Evolutionary conservation across 192 early-diverging fungal genomes (phyloP).

Genomic region (Spizellomyces sp.): DNA sequence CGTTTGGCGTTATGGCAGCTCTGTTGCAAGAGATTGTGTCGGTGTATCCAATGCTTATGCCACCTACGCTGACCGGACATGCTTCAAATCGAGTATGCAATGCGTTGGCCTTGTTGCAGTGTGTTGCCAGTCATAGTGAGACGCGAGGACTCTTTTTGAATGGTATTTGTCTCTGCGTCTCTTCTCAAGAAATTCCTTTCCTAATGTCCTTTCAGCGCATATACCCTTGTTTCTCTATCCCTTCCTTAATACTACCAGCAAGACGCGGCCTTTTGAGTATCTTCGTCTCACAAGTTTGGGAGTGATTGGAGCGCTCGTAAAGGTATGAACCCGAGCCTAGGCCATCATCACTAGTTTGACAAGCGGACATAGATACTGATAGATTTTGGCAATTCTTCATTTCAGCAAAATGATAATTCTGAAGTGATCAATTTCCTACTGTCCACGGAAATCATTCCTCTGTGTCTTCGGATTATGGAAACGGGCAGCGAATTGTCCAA

Average conservation of each 20-base stretch:
- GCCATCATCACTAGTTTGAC: background rate
- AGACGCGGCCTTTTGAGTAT: constrained; percentile 95
- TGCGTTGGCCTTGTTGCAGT: constrained; percentile 92
- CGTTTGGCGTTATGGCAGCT: constrained; percentile 93
- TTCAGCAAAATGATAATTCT: constrained; percentile 82
- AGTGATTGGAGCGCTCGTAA: constrained; percentile 96
- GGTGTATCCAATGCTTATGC: constrained; percentile 90
- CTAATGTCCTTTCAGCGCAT: constrained; percentile 65
- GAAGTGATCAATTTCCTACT: constrained; percentile 95
- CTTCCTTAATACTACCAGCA: constrained; percentile 94
- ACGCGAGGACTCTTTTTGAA: constrained; percentile 81
- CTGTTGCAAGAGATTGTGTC: constrained; percentile 94
- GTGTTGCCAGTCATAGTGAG: constrained; percentile 92
- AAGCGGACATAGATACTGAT: too few species aligned
- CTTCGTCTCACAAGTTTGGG: constrained; percentile 90
- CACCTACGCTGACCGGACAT: constrained; percentile 82
- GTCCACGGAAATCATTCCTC: constrained; percentile 95
- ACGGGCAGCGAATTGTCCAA: constrained; percentile 95
- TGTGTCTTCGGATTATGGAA: constrained; percentile 99
- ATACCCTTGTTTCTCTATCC: constrained; percentile 98
- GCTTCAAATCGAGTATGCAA: constrained; percentile 96
- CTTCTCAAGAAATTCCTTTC: background rate
- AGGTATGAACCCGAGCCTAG: constrained; percentile 64
- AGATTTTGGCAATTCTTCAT: background rate
- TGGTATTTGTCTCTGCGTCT: constrained; percentile 48